phyloP scores from a whole-genome alignment of 179 eudicot species.

The Silene noctiflora region DNA sequence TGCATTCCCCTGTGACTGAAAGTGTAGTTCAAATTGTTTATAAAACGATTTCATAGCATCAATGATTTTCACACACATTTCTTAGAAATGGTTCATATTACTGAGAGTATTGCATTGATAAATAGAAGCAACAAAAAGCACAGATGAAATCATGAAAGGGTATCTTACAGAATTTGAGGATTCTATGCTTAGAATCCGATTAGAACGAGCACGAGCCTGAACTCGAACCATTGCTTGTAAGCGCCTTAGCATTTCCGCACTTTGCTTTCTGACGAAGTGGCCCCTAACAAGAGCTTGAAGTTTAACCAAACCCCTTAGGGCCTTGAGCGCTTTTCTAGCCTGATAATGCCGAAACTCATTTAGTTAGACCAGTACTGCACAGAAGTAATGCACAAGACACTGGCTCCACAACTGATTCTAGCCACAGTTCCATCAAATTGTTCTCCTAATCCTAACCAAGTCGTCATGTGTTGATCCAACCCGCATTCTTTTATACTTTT shows the following conservation, averaged over 20 bases:
- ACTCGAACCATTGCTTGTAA: constrained; percentile 92
- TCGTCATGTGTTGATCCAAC: too few species aligned
- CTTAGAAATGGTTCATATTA: too few species aligned
- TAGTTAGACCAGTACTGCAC: constrained; percentile 2
- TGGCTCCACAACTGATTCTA: too few species aligned
- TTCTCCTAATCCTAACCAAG: too few species aligned
- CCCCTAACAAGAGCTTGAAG: constrained; percentile 97
- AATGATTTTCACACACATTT: too few species aligned
- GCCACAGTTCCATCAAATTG: too few species aligned
- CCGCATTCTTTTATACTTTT: too few species aligned
- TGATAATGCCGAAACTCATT: constrained; percentile 25
- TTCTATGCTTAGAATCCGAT: constrained; percentile 44
- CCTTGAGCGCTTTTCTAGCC: constrained; percentile 93
- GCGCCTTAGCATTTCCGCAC: constrained; percentile 88
- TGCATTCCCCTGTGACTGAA: constrained; percentile 31
- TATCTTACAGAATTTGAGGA: constrained; percentile 39
- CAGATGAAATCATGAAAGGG: not conserved
- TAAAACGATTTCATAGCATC: not conserved
- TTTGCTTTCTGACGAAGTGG: constrained; percentile 81
- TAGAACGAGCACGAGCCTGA: constrained; percentile 74
- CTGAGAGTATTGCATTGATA: too few species aligned
- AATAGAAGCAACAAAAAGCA: not conserved
- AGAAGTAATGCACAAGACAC: not conserved
- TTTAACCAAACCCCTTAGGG: constrained; percentile 88
- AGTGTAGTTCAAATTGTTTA: constrained; percentile 3